phyloP scores from a whole-genome alignment of 768 basidiomycete genomes.

The Trametes coccinea region DNA sequence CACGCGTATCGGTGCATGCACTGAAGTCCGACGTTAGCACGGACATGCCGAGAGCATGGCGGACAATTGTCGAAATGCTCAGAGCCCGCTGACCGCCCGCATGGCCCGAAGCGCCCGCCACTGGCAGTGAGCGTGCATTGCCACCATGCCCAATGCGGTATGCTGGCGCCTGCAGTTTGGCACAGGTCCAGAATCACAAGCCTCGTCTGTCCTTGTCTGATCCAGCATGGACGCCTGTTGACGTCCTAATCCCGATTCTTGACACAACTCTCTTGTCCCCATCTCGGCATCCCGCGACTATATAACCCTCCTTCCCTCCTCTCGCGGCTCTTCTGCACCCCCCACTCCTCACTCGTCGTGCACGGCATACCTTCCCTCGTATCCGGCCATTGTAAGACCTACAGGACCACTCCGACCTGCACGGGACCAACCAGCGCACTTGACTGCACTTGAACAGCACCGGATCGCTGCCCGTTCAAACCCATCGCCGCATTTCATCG shows the following conservation, averaged over 20 bases:
- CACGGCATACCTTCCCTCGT: neutral
- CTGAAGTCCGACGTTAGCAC: neutral
- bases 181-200: constrained; percentile 5
- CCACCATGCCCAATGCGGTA: neutral
- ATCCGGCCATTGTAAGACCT: too few relatives aligned
- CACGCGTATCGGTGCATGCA: neutral
- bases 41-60: neutral
- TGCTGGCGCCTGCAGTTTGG: neutral
- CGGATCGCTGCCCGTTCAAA: neutral
- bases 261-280: constrained; percentile 12
- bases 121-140: neutral
- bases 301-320: neutral
- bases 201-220: neutral
- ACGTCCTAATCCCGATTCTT: neutral
- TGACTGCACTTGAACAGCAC: neutral
- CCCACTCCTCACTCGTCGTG: neutral
- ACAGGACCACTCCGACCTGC: too few relatives aligned
- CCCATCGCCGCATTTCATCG: neutral
- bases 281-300: constrained; percentile 9
- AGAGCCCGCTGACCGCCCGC: constrained; percentile 2
- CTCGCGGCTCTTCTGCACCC: neutral
- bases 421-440: too few relatives aligned
- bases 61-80: too few relatives aligned
- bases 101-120: neutral
- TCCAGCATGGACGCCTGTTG: constrained; percentile 8